Evolutionary conservation across 2,329 filamentous ascomycete genomes (phyloP).

Genomic region (Teratosphaeria nubilosa): DNA sequence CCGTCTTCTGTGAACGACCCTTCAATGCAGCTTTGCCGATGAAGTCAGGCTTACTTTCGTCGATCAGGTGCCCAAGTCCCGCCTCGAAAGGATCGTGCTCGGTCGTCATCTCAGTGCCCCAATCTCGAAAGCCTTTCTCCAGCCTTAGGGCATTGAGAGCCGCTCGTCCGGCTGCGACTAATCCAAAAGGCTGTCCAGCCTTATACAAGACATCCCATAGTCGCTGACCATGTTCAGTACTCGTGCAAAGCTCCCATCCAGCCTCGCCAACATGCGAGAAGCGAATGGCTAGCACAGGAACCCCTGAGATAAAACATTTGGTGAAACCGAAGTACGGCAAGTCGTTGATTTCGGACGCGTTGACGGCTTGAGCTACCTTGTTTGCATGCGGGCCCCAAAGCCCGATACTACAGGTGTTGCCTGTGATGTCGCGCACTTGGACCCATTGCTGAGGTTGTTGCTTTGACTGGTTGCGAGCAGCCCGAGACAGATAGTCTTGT

Average conservation of each 20-base stretch:
- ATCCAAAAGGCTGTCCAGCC: conserved; percentile 44
- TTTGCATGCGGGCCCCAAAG: conserved; percentile 51
- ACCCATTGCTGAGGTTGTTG: conserved; percentile 33
- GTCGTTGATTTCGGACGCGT: conserved; percentile 36
- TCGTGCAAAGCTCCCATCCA: conserved; percentile 54
- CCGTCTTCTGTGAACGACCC: conserved; percentile 29
- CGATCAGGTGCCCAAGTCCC: conserved; percentile 43
- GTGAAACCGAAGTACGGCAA: conserved; percentile 44
- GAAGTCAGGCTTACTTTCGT: conserved; percentile 38
- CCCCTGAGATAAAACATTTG: conserved; percentile 40
- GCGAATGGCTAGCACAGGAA: conserved; percentile 47
- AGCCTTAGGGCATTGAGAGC: conserved; percentile 50
- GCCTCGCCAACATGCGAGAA: conserved; percentile 52
- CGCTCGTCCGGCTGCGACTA: conserved; percentile 48
- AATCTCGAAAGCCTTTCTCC: conserved; percentile 50
- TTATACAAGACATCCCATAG: conserved; percentile 51
- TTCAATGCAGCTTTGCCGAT: conserved; percentile 44
- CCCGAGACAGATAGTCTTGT: conserved; percentile 43
- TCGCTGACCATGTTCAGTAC: conserved; percentile 46
- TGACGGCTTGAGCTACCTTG: conserved; percentile 41
- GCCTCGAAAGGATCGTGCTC: conserved; percentile 53
- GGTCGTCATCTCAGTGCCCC: conserved; percentile 48
- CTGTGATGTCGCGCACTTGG: conserved; percentile 49
- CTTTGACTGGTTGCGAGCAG: conserved; percentile 41
- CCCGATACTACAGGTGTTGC: conserved; percentile 50